Percentiles rank a stretch among this genome's conserved stretches.
Conservation (phyloP, 2,329 filamentous ascomycete species). For the Aspergillus proliferans region DNA sequence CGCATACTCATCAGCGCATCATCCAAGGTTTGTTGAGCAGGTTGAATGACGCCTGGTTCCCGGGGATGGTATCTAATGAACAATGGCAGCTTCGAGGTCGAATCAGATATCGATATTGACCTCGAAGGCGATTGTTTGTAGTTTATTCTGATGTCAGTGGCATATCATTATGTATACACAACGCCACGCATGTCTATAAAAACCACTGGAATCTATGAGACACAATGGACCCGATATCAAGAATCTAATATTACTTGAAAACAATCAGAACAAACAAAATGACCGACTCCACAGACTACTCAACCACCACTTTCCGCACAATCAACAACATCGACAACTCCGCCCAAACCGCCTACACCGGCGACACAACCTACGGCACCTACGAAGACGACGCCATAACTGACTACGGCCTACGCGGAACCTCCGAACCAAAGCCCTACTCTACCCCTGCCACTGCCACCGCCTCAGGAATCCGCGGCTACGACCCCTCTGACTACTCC, state of each 20-base stretch:
- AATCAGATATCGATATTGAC: not conserved
- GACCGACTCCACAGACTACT: conserved; percentile 10
- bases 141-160: not conserved
- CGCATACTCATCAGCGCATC: not conserved
- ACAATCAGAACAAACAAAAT: conserved; percentile 2
- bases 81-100: not conserved
- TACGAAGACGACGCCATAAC: conserved; percentile 3
- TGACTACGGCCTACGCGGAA: conserved; percentile 5
- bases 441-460: conserved; percentile 13
- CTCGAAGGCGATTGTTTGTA: not conserved
- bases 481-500: conserved; percentile 12
- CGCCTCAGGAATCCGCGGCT: conserved; percentile 12
- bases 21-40: not conserved
- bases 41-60: not conserved
- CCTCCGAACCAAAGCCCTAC: conserved; percentile 18
- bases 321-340: not conserved
- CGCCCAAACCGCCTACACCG: conserved; percentile 1
- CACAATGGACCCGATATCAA: too few relatives aligned
- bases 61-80: not conserved
- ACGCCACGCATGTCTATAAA: not conserved
- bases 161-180: not conserved
- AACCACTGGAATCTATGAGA: not conserved
- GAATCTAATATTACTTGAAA: not conserved
- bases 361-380: conserved; percentile 10
- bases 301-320: not conserved